Evolutionary conservation across 164 flowering plant species (phyloP).

Genomic region (Tetrastigma voinierianum): DNA sequence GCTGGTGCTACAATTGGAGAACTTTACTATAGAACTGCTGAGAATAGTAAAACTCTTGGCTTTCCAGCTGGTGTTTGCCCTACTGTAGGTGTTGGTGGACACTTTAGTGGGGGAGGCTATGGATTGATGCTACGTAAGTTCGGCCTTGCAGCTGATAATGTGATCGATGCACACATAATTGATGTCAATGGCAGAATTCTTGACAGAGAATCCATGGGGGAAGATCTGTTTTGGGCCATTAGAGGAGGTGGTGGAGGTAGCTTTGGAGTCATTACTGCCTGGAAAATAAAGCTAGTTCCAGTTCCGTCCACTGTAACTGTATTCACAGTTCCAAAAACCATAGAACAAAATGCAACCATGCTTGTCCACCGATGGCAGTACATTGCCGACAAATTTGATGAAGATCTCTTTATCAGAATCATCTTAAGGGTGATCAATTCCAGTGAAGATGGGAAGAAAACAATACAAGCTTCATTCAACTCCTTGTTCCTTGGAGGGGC

Average conservation of each 20-base stretch:
- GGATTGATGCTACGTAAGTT: too few species aligned
- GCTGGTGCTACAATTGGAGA: constrained; percentile 16
- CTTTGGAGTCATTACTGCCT: constrained; percentile 19
- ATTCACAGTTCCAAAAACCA: constrained; percentile 13
- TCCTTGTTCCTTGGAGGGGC: constrained; percentile 19
- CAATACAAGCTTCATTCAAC: constrained; percentile 11
- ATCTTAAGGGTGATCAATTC: neutral
- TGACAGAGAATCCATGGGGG: too few species aligned
- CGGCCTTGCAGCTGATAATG: neutral
- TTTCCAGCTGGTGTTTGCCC: constrained; percentile 26
- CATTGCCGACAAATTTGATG: constrained; percentile 17
- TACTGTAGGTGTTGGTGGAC: constrained; percentile 19
- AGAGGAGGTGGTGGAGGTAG: constrained; percentile 28
- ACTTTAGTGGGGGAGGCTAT: too few species aligned
- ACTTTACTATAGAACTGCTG: constrained; percentile 20
- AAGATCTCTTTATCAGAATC: constrained; percentile 25
- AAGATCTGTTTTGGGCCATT: constrained; percentile 10
- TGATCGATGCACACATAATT: constrained; percentile 21
- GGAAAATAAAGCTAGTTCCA: constrained; percentile 23
- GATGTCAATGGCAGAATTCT: constrained; percentile 20
- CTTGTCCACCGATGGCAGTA: constrained; percentile 21
- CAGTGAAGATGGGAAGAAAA: neutral
- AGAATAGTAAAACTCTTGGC: constrained; percentile 16
- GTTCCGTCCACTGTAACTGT: constrained; percentile 23
- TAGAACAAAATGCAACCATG: constrained; percentile 15